Evolutionary conservation across 805 yeast species (phyloP).

Genomic region (Diddensiella caesifluorescens): DNA sequence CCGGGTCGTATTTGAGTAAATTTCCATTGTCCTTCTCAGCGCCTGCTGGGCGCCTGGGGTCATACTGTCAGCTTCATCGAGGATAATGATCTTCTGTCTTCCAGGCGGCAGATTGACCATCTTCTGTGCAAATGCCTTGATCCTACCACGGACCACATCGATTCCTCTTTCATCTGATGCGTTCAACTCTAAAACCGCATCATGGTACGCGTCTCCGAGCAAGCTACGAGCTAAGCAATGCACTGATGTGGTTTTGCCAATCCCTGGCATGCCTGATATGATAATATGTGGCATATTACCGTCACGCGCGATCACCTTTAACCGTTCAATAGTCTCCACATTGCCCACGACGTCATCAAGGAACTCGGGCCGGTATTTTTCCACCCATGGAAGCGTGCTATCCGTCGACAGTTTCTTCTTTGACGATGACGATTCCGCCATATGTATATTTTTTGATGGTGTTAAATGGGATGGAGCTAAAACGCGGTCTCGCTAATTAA

Average conservation of each 20-base stretch:
- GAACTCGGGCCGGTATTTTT: slow-evolving; percentile 80
- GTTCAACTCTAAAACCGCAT: slow-evolving; percentile 87
- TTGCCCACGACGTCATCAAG: slow-evolving; percentile 90
- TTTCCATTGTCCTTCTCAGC: slow-evolving; percentile 88
- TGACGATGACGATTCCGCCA: background rate
- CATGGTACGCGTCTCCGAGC: slow-evolving; percentile 64
- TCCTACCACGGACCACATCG: slow-evolving; percentile 88
- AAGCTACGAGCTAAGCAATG: slow-evolving; percentile 84
- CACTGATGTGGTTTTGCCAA: slow-evolving; percentile 93
- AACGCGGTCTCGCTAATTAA: no score
- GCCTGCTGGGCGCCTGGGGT: slow-evolving; percentile 97
- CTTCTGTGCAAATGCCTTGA: slow-evolving; percentile 94
- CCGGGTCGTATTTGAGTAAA: slow-evolving; percentile 90
- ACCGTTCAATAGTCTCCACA: slow-evolving; percentile 78
- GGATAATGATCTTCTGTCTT: slow-evolving; percentile 83
- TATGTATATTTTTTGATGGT: no score
- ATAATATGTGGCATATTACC: slow-evolving; percentile 98
- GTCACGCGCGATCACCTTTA: slow-evolving; percentile 77
- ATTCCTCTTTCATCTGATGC: slow-evolving; percentile 98
- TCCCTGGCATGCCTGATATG: slow-evolving; percentile 91
- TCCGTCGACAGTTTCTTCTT: background rate
- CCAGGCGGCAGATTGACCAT: slow-evolving; percentile 84
- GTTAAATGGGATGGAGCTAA: no score
- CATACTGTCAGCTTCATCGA: slow-evolving; percentile 97
- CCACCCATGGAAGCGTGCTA: slow-evolving; percentile 54